phyloP scores from a whole-genome alignment of 1,139 yeast genomes.

The Kluyveromyces marxianus region DNA sequence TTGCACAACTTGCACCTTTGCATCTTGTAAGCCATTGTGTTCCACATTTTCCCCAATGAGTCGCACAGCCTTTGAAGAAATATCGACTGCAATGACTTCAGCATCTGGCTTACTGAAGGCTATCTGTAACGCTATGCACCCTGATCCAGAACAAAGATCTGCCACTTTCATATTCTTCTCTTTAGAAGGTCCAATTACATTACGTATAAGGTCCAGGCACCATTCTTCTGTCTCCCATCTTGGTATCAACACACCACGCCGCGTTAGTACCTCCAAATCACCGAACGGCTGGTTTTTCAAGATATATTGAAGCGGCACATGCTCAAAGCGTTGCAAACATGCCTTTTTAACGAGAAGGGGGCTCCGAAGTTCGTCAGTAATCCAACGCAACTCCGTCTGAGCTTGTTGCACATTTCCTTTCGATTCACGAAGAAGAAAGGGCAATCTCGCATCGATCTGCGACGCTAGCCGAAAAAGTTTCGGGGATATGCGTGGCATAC shows the following conservation, averaged over 20 bases:
- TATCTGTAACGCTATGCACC: slow-evolving; percentile 66
- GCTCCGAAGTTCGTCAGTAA: slow-evolving; percentile 32
- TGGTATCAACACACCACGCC: slow-evolving; percentile 70
- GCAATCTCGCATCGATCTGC: slow-evolving; percentile 13
- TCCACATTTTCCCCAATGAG: slow-evolving; percentile 33
- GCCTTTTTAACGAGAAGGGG: slow-evolving; percentile 28
- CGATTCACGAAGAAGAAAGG: slow-evolving; percentile 31
- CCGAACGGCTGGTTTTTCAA: slow-evolving; percentile 88
- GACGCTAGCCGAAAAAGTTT: slow-evolving; percentile 10
- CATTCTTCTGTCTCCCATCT: slow-evolving; percentile 97
- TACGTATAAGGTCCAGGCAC: slow-evolving; percentile 41
- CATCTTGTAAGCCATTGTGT: slow-evolving; percentile 11
- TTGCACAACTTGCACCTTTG: slow-evolving; percentile 33
- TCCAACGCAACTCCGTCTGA: slow-evolving; percentile 44
- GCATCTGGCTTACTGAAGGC: slow-evolving; percentile 31
- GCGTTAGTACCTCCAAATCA: slow-evolving; percentile 49
- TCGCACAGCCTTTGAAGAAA: slow-evolving; percentile 45
- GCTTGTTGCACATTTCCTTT: slow-evolving; percentile 31
- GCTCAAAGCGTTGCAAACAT: slow-evolving; percentile 35
- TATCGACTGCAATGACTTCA: slow-evolving; percentile 48
- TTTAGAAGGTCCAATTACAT: not conserved
- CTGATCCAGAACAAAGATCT: slow-evolving; percentile 88
- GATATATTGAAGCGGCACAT: slow-evolving; percentile 74
- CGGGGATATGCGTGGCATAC: slow-evolving; percentile 16
- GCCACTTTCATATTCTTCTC: slow-evolving; percentile 32